Evolutionary conservation across 441 rosid genomes (phyloP).

Genomic region (Bocquillonia castaneifolia): DNA sequence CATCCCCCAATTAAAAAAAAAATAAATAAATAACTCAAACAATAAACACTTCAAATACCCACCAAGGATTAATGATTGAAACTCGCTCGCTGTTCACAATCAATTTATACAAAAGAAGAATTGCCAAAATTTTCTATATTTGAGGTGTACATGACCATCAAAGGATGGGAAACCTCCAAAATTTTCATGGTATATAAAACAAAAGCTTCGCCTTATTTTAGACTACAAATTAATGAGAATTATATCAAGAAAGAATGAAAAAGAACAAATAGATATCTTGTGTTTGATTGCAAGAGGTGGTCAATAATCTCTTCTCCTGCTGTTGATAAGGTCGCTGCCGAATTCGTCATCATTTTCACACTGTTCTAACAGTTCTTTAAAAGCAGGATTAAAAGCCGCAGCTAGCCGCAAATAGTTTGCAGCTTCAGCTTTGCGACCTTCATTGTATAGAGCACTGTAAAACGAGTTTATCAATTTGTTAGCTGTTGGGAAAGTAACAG

Average conservation of each 20-base stretch:
- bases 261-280: neutral
- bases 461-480: neutral
- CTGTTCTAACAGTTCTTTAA: slow-evolving; percentile 44
- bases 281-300: neutral
- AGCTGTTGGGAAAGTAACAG: neutral
- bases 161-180: neutral
- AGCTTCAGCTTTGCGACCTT: slow-evolving; percentile 73
- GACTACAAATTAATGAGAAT: neutral
- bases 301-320: slow-evolving; percentile 64
- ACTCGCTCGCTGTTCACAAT: too few species aligned
- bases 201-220: neutral
- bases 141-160: neutral
- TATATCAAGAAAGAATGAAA: neutral
- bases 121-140: too few species aligned
- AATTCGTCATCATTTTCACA: slow-evolving; percentile 58
- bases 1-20: too few species aligned
- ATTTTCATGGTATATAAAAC: neutral
- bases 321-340: slow-evolving; percentile 46
- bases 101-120: too few species aligned
- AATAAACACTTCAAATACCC: too few species aligned
- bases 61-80: too few species aligned
- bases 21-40: too few species aligned
- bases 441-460: slow-evolving; percentile 50
- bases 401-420: slow-evolving; percentile 51
- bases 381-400: slow-evolving; percentile 60